Conservation (phyloP, 306 rosid species). For the Dalbergia cochinchinensis region DNA sequence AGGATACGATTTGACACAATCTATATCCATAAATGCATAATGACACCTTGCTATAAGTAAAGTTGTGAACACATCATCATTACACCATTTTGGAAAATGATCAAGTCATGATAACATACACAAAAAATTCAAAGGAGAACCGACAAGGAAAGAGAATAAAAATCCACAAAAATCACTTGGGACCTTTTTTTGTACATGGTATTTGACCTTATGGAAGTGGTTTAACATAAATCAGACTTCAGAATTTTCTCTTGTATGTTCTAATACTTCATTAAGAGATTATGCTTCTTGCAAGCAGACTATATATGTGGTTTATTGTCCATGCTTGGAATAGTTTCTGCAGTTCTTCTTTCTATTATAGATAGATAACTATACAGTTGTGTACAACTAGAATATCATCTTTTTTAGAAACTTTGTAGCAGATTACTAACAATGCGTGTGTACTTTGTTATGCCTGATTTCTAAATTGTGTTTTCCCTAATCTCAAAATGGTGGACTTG, state of each 20-base stretch:
- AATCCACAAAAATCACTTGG: not conserved
- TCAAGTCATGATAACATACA: not conserved
- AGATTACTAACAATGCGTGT: not conserved
- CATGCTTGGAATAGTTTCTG: not conserved
- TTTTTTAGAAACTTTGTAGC: conserved; percentile 4
- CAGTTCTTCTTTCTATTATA: not conserved
- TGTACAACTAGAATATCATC: not conserved
- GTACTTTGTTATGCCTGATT: not conserved
- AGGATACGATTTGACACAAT: not conserved
- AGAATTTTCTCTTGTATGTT: not conserved
- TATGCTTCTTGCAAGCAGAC: not conserved
- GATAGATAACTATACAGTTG: conserved; percentile 13
- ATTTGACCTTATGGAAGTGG: not conserved
- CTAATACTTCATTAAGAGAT: not conserved
- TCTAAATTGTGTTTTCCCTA: not conserved
- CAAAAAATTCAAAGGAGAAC: conserved; percentile 17
- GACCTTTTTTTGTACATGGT: conserved; percentile 2
- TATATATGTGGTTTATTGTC: not conserved
- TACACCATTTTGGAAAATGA: conserved; percentile 20
- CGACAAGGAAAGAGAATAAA: not conserved
- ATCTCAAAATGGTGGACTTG: not conserved
- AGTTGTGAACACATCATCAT: conserved; percentile 18
- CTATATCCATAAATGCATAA: conserved; percentile 3
- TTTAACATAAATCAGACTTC: not conserved
- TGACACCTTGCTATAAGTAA: no score